Percentiles rank a stretch among this genome's conserved stretches.
phyloP scores from a whole-genome alignment of 1,284 basidiomycete species.

The Apiotrichum mycotoxinovorans region DNA sequence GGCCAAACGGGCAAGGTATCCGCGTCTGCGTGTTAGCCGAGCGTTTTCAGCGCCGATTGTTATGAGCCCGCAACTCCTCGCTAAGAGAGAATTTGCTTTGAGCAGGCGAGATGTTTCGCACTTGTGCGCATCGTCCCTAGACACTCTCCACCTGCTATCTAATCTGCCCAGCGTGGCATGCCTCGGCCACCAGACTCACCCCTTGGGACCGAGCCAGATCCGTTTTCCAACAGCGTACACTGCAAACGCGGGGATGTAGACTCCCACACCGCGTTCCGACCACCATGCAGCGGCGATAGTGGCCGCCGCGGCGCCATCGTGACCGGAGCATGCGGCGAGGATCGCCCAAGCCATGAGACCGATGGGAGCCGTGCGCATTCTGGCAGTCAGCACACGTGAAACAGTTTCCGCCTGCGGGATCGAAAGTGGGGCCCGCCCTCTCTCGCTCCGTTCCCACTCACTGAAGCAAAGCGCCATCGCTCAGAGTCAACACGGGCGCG shows the following conservation, averaged over 20 bases:
- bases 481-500: slow-evolving; percentile 11
- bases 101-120: too few species aligned
- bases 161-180: too few species aligned
- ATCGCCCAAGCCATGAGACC: slow-evolving; percentile 20
- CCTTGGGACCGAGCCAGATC: slow-evolving; percentile 16
- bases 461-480: slow-evolving; percentile 11
- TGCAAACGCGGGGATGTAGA: slow-evolving; percentile 13
- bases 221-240: slow-evolving; percentile 20
- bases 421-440: too few species aligned
- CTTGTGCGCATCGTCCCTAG: too few species aligned
- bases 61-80: too few species aligned
- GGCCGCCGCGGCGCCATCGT: slow-evolving; percentile 11
- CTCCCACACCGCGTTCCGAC: background rate
- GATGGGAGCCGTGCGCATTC: slow-evolving; percentile 11
- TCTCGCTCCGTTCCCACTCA: too few species aligned
- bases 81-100: too few species aligned
- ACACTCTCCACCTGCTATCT: too few species aligned
- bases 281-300: slow-evolving; percentile 8
- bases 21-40: background rate
- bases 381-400: background rate
- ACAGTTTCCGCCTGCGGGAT: too few species aligned
- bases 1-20: slow-evolving; percentile 11
- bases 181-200: too few species aligned
- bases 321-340: slow-evolving; percentile 10
- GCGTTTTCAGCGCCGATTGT: too few species aligned